Evolutionary conservation across 2,329 filamentous ascomycete species (phyloP), one percentile per base, ranked within the genome.

Genomic region (Colletotrichum higginsianum): DNA sequence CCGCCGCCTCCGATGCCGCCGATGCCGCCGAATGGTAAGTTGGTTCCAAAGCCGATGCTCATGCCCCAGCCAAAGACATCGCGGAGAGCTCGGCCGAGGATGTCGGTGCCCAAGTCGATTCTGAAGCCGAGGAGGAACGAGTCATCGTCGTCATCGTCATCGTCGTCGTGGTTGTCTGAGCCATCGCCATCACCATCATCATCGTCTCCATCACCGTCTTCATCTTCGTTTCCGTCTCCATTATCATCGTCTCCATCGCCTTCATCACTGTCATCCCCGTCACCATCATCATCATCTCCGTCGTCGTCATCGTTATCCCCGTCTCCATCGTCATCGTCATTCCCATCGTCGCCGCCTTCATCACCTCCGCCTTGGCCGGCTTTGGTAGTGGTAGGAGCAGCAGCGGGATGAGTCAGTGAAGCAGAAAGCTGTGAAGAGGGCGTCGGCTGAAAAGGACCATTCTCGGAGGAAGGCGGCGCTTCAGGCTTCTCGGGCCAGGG

Each of bases 401-500:
- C 9, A 6, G 9, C n/a, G 16, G 23, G 18, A 23, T n/a, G 21
- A 18, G 2, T 35, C 8, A 7, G 12, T 18, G 30, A n/a, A 15
- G 46, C 9, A 1, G 38, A 11, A 4, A 12, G 5, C 38, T 53
- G n/a, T 0, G 64, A 8, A 30, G 26, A n/a, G 18, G 42, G 13
- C 12, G 46, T 21, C 21, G 60, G 15, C 11, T 13, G 13, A 15
- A 30, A 60, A 2, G 11, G 46, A 8, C 57, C 46, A 38, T 62
- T 38, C 3, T 47, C 44, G 1, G 61, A 3, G 3, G 63, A 46
- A 7, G 64, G 56, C 8, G 58, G 57, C 0, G 40, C 9, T 4
- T 9, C 4, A 12, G 67, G 67, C 57, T 46, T 44, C n/a, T 16
- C 16, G 2, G 69, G 60, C 69, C 66, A 69, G 6, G 69, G 61